Base-by-base conservation (phyloP, 352 stramenopile genomes). In the Pythium pyrilobum region DNA sequence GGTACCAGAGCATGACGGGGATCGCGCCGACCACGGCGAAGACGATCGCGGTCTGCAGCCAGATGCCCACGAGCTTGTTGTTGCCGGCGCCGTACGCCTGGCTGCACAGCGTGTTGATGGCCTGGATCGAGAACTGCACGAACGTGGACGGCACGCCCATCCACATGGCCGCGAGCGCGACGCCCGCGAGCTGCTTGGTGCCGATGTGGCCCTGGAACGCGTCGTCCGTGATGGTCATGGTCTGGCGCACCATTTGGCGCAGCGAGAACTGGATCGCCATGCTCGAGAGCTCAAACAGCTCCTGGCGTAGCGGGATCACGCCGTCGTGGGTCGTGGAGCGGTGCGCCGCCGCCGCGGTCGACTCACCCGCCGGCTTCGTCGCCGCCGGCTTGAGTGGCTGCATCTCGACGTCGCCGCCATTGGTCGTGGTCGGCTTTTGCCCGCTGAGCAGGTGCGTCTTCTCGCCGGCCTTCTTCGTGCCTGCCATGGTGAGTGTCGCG, bases 11-110 rank as follows among this genome's bases (percentile, higher is more conserved):
- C 59, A 75, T 75, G 59, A 75, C 67, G 2, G 67, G 67, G 37
- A 75, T 72, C 2, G 63, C 55, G 16, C 66, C 66, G 20, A 69
- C 16, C 23, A 74, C 50, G 20, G 61, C 64, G 40, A 73, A 66
- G 11, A 72, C 31, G 20, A 85, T 65, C 7, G 57, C 61, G 6
- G 70, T 78, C 53, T 79, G 69, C 5, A 85, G 72, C 74, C 74
- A 85, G 23, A 67, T 66, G 25, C 69, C 69, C 27, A 77, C 62
- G 42, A 85, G 69, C 27, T 69, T 59, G 33, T 71, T 71, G 56
- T 85, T 82, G 36, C 70, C 67, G 15, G 74, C 71, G 25, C 74
- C 74, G 27, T 78, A 74, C 10, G 74, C 74, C 29, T 85, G 74
- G 25, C 54, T 72, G 51, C 64, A 81, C 13, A 85, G 60, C 42